Evolutionary conservation across 1,139 yeast species (phyloP).

Genomic region (Suhomyces bribrorum): DNA sequence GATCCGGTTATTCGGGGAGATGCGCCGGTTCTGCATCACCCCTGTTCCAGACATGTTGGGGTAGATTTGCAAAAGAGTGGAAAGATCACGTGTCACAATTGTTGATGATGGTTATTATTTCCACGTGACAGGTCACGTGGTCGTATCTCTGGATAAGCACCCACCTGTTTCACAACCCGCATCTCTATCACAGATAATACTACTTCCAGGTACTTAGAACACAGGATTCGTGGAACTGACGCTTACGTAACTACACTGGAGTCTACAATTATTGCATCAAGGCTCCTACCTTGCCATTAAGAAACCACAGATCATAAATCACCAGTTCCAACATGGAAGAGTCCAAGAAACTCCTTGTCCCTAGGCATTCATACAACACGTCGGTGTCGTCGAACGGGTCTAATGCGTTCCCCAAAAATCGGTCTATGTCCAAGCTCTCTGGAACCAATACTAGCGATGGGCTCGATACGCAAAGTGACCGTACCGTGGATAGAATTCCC

Average conservation of each 20-base stretch:
- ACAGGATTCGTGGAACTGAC: no score
- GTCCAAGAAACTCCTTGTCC: conserved; percentile 12
- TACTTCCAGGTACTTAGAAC: no score
- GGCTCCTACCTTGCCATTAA: no score
- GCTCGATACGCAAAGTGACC: conserved; percentile 28
- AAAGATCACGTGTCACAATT: neutral
- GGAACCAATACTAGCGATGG: conserved; percentile 27
- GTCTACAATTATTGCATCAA: no score
- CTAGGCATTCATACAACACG: conserved; percentile 16
- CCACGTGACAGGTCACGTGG: neutral
- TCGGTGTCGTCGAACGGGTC: conserved; percentile 14
- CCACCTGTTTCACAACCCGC: no score
- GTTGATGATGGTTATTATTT: neutral
- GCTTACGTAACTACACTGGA: no score
- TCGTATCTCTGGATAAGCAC: no score
- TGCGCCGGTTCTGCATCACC: neutral
- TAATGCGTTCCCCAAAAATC: conserved; percentile 7
- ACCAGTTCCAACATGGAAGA: conserved; percentile 10
- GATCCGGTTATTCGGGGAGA: neutral
- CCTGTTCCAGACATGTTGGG: neutral
- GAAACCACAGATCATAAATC: no score
- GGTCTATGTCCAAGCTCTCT: conserved; percentile 24
- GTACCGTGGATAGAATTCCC: conserved; percentile 47
- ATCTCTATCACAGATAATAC: no score
- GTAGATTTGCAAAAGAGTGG: neutral